Base-by-base conservation (phyloP, 441 rosid species). In the Gossypium schwendimanii region DNA sequence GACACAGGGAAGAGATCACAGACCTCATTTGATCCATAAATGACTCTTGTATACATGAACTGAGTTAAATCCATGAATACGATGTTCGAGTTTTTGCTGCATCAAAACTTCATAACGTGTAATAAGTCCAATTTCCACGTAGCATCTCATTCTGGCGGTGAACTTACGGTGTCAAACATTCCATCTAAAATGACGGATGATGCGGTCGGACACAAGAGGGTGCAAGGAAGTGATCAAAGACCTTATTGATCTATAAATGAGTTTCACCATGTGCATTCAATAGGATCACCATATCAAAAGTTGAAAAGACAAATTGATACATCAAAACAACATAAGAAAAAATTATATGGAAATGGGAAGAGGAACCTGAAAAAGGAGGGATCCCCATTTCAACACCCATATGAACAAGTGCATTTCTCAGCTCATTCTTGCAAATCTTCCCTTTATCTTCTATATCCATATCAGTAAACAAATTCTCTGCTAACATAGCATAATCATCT, bases 401-500 rank as follows among this genome's bases (percentile, higher is more conserved):
- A 11, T 80, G 83, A 63, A 75, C 67, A 59, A 91, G 91, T 8
- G 95, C 93, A 73, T 75, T 80, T 59, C 81, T 81, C 12, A 87
- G 81, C 82, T 82, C 77, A 47, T 80, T 77, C 76, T 88, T 91
- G 67, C 73, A 75, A 79, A 91, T 87, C 88, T 91, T 93, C 69
- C 98, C 97, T 54, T 79, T 86, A 79, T 93, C 98, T 69, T 87
- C 85, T n/a, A 76, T 73, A 78, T 93, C 98, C 81, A 93, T 82
- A 72, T 89, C 92, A 36, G 95, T 91, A 76, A 91, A 93, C 15
- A 93, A 47, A 77, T 86, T 86, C 87, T 93, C 97, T 0, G 97
- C 94, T 68, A 93, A 70, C 98, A 93, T 86, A 0, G 97, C 97
- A 69, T 91, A 93, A 81, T 93, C 98, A 78, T 93, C 97, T 73